Conservation (phyloP, 2,329 filamentous ascomycete genomes). For the Nothomitra cinnamomea region DNA sequence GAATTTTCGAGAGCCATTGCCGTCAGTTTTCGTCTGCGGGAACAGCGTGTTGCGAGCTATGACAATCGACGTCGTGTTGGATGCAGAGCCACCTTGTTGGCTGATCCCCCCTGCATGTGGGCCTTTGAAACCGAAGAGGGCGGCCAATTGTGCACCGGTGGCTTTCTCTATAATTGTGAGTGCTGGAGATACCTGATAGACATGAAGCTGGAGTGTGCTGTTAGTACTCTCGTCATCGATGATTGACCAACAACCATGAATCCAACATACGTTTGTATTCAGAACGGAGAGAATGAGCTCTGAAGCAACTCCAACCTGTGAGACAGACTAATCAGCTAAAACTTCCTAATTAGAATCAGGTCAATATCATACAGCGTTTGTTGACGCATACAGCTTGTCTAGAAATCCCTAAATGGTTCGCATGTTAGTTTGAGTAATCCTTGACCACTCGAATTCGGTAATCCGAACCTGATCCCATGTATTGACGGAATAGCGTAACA, state of each 20-base stretch:
- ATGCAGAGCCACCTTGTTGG: constrained; percentile 64
- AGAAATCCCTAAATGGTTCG: constrained; percentile 46
- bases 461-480: constrained; percentile 63
- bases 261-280: constrained; percentile 59
- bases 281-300: constrained; percentile 72
- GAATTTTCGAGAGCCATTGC: constrained; percentile 49
- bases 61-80: constrained; percentile 72
- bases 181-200: constrained; percentile 85
- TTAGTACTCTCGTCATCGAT: constrained; percentile 14
- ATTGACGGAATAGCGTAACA: constrained; percentile 80
- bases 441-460: not conserved
- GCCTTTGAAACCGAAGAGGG: constrained; percentile 58
- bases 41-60: constrained; percentile 77
- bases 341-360: not conserved
- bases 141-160: constrained; percentile 55
- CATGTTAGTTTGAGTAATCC: not conserved
- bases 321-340: not conserved
- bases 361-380: constrained; percentile 45
- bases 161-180: constrained; percentile 77
- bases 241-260: not conserved
- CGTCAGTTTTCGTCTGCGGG: constrained; percentile 56
- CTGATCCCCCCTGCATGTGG: constrained; percentile 54
- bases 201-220: constrained; percentile 43
- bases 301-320: constrained; percentile 59
- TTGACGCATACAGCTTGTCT: constrained; percentile 87